These are phyloP conservation scores for Pseudogymnoascus sp. DNA, from an alignment of 2,329 filamentous ascomycete genomes.

Conservation along the genomic window DNA sequence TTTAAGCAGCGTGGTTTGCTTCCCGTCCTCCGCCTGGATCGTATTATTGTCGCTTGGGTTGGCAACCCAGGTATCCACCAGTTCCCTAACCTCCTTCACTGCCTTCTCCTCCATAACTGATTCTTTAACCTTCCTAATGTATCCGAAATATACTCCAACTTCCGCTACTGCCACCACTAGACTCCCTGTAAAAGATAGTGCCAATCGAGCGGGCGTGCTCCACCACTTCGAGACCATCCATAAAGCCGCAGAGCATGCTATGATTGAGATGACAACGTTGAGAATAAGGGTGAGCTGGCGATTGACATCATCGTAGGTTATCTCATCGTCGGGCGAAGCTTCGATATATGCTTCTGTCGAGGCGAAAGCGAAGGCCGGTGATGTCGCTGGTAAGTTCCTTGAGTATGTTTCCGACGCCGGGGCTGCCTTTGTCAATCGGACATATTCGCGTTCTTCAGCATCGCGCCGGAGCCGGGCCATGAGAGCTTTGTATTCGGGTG, in stretches of 20 bases:
- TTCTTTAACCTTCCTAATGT: slow-evolving; percentile 63
- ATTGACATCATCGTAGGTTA: slow-evolving; percentile 66
- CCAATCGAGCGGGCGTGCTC: slow-evolving; percentile 62
- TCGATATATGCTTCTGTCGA: slow-evolving; percentile 39
- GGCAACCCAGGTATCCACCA: slow-evolving; percentile 63
- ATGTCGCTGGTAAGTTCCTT: slow-evolving; percentile 49
- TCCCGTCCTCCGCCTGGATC: too few relatives aligned
- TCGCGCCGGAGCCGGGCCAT: slow-evolving; percentile 80
- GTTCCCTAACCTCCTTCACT: slow-evolving; percentile 58
- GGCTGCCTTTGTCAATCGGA: slow-evolving; percentile 65
- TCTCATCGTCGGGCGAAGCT: slow-evolving; percentile 49
- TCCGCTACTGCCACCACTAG: slow-evolving; percentile 67
- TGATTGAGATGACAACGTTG: slow-evolving; percentile 81
- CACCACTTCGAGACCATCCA: slow-evolving; percentile 75
- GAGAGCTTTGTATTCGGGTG: slow-evolving; percentile 73
- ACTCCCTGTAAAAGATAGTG: slow-evolving; percentile 64
- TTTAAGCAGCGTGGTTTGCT: neutral
- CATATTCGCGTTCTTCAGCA: slow-evolving; percentile 75
- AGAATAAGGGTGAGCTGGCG: slow-evolving; percentile 78
- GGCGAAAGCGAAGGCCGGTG: slow-evolving; percentile 48
- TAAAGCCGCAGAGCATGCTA: slow-evolving; percentile 68
- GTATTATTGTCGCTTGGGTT: neutral
- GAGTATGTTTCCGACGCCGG: slow-evolving; percentile 50
- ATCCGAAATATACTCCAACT: slow-evolving; percentile 69
- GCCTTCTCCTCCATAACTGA: slow-evolving; percentile 57